Percentiles rank a stretch among this genome's conserved stretches.
phyloP scores from a whole-genome alignment of 139 green algal species.

The Choricystis sp. region DNA sequence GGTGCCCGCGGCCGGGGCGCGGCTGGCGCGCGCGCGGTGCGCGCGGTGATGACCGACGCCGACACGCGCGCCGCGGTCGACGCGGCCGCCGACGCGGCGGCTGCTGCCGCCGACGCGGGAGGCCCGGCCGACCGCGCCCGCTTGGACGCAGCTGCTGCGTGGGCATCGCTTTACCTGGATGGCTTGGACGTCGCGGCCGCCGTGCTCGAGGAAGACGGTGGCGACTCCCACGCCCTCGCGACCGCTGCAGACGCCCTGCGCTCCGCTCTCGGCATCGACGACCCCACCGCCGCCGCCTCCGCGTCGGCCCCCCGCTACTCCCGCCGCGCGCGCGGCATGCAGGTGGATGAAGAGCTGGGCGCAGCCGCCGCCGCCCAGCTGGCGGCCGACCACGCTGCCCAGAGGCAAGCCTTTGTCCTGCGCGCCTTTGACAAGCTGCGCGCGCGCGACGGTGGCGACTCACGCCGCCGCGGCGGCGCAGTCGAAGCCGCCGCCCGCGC shows the following conservation, averaged over 20 bases:
- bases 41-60: no score
- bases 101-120: no score
- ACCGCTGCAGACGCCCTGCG: neutral
- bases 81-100: no score
- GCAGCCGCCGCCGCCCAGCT: constrained; percentile 1
- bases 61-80: no score
- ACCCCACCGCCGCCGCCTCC: neutral
- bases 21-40: no score
- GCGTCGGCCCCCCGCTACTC: constrained; percentile 3
- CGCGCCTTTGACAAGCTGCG: neutral
- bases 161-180: constrained; percentile 1
- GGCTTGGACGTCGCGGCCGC: neutral
- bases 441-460: neutral
- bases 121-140: no score
- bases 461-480: neutral
- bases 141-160: no score
- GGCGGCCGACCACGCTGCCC: constrained; percentile 1
- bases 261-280: neutral
- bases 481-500: neutral
- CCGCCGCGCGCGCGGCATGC: constrained; percentile 3
- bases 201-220: neutral
- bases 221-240: neutral
- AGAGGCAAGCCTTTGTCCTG: no score
- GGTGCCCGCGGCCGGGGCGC: no score
- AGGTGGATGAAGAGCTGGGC: constrained; percentile 3